These are phyloP conservation scores for Stagonosporopsis chrysanthemi DNA, from an alignment of 2,329 filamentous ascomycete species.

Conservation along the genomic window DNA sequence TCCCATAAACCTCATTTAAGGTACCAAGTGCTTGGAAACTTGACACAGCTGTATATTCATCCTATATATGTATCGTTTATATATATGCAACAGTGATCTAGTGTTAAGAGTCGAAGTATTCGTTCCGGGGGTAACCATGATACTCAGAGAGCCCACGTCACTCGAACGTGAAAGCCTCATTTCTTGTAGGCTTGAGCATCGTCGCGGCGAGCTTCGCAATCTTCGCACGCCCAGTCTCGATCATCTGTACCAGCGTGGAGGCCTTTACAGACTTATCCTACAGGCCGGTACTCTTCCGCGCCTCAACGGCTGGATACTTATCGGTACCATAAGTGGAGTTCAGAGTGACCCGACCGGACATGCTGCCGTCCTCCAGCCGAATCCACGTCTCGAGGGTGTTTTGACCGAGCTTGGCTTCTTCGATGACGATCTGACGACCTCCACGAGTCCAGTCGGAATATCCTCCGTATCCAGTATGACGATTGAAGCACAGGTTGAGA, in stretches of 20 bases:
- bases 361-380: conserved; percentile 63
- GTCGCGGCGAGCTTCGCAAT: background rate
- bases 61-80: no score
- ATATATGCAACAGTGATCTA: no score
- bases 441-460: conserved; percentile 71
- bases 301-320: conserved; percentile 53
- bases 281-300: conserved; percentile 6
- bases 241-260: background rate
- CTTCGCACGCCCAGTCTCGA: background rate
- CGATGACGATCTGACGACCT: conserved; percentile 62
- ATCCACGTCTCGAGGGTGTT: conserved; percentile 66
- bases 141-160: background rate
- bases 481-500: conserved; percentile 64
- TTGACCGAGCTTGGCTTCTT: conserved; percentile 51
- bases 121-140: no score
- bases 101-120: no score
- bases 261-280: conserved; percentile 1
- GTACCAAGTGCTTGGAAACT: no score
- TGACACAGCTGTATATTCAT: no score
- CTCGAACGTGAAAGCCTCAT: background rate
- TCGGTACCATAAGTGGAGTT: conserved; percentile 68
- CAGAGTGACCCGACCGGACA: conserved; percentile 61
- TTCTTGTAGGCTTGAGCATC: background rate
- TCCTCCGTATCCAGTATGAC: conserved; percentile 74
- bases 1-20: no score